A percentile compares a stretch with the other conserved stretches of the same genome.
phyloP scores from a whole-genome alignment of 768 basidiomycete species.

The Lactarius tabidus region DNA sequence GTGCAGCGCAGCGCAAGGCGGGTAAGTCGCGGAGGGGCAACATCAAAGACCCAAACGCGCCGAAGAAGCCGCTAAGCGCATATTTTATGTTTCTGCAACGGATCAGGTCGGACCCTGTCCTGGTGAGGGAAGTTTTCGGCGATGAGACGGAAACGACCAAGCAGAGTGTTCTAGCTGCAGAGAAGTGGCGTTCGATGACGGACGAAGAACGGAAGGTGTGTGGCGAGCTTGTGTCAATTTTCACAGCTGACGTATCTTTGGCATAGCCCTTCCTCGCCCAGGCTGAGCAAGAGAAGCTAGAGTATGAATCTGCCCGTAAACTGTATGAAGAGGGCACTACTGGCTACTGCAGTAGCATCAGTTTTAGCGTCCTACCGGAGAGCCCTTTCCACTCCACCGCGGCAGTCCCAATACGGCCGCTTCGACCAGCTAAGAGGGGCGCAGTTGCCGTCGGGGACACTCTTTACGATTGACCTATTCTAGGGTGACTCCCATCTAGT shows the following conservation, averaged over 20 bases:
- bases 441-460: conserved; percentile 54
- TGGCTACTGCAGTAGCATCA: conserved; percentile 67
- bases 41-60: conserved; percentile 95
- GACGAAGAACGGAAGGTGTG: conserved; percentile 89
- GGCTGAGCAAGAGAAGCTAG: conserved; percentile 93
- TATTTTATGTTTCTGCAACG: conserved; percentile 95
- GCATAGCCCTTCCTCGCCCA: conserved; percentile 84
- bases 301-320: conserved; percentile 82
- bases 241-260: conserved; percentile 21
- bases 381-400: conserved; percentile 49
- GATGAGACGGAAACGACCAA: conserved; percentile 91
- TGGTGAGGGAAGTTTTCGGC: conserved; percentile 81
- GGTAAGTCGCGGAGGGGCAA: conserved; percentile 92
- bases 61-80: conserved; percentile 91
- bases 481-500: conserved; percentile 1
- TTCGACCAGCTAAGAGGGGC: conserved; percentile 50
- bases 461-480: conserved; percentile 18
- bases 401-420: conserved; percentile 35
- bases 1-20: conserved; percentile 88
- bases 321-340: conserved; percentile 82
- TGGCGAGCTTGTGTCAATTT: conserved; percentile 23
- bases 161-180: conserved; percentile 90
- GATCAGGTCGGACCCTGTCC: conserved; percentile 70
- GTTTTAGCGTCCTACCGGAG: conserved; percentile 74
- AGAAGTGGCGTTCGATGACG: conserved; percentile 89